A percentile compares a stretch with the other conserved stretches of the same genome.
Evolutionary conservation across 2,329 filamentous ascomycete genomes (phyloP).

Genomic region (Dothistroma pini): DNA sequence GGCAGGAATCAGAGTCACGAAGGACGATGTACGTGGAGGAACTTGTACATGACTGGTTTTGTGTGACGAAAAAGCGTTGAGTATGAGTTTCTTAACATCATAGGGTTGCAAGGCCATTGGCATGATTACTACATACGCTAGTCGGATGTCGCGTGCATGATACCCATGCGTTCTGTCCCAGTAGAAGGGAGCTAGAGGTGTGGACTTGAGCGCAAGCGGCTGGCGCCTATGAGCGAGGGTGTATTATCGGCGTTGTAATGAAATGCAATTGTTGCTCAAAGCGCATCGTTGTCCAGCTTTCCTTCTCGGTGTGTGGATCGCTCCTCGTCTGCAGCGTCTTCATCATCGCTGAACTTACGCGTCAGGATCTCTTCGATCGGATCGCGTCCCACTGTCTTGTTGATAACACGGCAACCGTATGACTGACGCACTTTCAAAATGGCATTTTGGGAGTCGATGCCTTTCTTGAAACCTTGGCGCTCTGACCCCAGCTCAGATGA

Average conservation of each 20-base stretch:
- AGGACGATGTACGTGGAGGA: constrained; percentile 4
- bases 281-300: no score
- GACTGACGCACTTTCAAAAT: no score
- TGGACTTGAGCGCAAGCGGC: background rate
- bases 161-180: background rate
- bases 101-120: background rate
- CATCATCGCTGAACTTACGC: no score
- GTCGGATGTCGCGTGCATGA: constrained; percentile 6
- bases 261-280: background rate
- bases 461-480: no score
- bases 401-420: no score
- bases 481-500: no score
- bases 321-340: no score
- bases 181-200: background rate
- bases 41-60: constrained; percentile 1
- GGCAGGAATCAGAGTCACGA: background rate
- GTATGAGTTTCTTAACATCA: constrained; percentile 2
- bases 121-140: constrained; percentile 6
- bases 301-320: no score
- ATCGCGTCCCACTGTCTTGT: no score
- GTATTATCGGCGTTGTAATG: background rate
- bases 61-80: constrained; percentile 8
- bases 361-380: no score
- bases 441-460: no score
- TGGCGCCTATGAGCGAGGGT: background rate